Base-by-base conservation (phyloP, 1,139 yeast genomes). In the Blastobotrys malaysiensis region DNA sequence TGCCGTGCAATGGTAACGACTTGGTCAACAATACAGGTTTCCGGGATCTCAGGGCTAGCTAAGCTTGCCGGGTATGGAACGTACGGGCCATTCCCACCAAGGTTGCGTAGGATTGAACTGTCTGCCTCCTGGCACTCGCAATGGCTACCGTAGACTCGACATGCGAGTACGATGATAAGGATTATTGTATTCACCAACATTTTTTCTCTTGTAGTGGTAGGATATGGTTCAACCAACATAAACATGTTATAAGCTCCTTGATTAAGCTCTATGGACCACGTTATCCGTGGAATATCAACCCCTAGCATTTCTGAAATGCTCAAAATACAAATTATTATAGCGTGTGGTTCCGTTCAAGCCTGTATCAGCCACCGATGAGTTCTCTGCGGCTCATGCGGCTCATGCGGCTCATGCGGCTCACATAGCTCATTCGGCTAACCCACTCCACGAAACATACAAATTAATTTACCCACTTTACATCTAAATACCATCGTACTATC, bases 11-110 rank as follows among this genome's bases (percentile, higher is more conserved):
- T 50, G 46, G 60, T 44, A n/a, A 55, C 59, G 9, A 59, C 64
- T 48, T 60, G 60, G 27, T 52, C 51, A 9, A 61, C 50, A 1
- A 16, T n/a, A 46, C 62, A 60, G 7, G 39, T 44, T 6, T 19
- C 26, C 6, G 59, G 59, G 16, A 46, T 19, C 39, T 46, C 43
- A 77, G 47, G 71, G n/a, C 44, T 39, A 71, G 73, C 73, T 1
- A 69, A 65, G 49, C 77, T 61, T 39, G 72, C 69, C 63, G 83
- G 78, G 5, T 81, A 73, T 77, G 70, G 59, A 73, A 79, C 0
- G 26, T 47, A 55, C 5, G 57, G 57, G 14, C 57, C 57, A 20
- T 46, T 44, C 7, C 53, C 50, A 20, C 55, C 57, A 14, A 55
- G 22, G 14, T 48, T 43, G 9, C 44, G 49, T 13, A 52, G 39